Evolutionary conservation across 345 rosid genomes (phyloP).

Genomic region (Melaleuca quinquenervia): DNA sequence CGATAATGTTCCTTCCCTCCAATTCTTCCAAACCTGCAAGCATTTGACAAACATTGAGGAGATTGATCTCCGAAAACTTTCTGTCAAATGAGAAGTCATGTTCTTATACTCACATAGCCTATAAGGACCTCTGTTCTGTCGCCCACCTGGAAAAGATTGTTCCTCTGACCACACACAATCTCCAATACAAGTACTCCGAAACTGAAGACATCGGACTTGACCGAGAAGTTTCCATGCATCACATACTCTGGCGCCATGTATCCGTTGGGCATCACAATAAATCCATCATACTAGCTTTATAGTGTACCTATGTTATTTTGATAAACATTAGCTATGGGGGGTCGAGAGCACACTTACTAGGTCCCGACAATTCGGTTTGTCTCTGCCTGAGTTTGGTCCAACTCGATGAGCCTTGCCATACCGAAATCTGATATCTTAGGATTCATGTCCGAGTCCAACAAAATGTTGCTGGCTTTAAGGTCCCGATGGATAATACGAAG

Average conservation of each 20-base stretch:
- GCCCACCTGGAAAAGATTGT: slow-evolving; percentile 4
- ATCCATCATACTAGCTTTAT: neutral
- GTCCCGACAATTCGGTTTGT: slow-evolving; percentile 30
- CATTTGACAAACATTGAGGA: neutral
- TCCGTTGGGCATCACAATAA: slow-evolving; percentile 17
- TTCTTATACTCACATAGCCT: slow-evolving; percentile 16
- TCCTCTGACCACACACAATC: slow-evolving; percentile 33
- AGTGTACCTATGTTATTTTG: neutral
- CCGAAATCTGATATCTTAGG: slow-evolving; percentile 43
- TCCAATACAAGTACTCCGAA: slow-evolving; percentile 44
- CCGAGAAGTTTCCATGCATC: slow-evolving; percentile 31
- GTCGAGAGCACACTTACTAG: slow-evolving; percentile 8
- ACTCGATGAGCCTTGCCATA: slow-evolving; percentile 30
- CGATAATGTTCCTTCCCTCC: slow-evolving; percentile 24
- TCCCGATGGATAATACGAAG: slow-evolving; percentile 34
- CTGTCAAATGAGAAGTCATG: neutral
- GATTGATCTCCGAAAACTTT: neutral
- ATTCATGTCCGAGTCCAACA: slow-evolving; percentile 27
- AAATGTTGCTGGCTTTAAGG: slow-evolving; percentile 30
- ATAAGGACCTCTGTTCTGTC: slow-evolving; percentile 14
- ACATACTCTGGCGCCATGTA: slow-evolving; percentile 41
- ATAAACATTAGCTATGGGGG: neutral
- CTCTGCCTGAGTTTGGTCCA: slow-evolving; percentile 22
- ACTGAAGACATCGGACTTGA: slow-evolving; percentile 44
- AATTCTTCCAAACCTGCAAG: slow-evolving; percentile 43